Percentiles rank a stretch among this genome's conserved stretches.
These are phyloP conservation scores for Scalesia atractyloides DNA, from an alignment of 129 eudicot species.

Conservation along the genomic window DNA sequence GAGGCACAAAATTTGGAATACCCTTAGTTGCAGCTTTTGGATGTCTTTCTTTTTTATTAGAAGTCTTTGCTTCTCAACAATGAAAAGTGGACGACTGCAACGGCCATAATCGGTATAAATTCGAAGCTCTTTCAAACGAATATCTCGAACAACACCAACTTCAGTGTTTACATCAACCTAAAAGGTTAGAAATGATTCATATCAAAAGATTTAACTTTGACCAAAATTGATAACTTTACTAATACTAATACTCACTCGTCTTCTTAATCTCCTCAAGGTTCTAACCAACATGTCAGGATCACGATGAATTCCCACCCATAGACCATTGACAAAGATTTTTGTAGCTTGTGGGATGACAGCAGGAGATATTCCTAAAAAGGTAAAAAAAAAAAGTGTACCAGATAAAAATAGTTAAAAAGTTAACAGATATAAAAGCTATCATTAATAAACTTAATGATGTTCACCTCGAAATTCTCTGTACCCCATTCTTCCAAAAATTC, in stretches of 20 bases:
- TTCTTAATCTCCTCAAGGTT: slow-evolving; percentile 69
- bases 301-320: slow-evolving; percentile 97
- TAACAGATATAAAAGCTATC: background rate
- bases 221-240: slow-evolving; percentile 2
- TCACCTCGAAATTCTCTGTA: background rate
- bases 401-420: background rate
- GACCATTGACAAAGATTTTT: slow-evolving; percentile 88
- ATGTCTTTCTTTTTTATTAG: slow-evolving; percentile 70
- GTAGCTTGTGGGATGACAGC: slow-evolving; percentile 86
- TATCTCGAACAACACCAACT: slow-evolving; percentile 95
- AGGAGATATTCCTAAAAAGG: slow-evolving; percentile 67
- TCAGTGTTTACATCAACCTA: slow-evolving; percentile 93
- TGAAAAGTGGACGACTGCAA: slow-evolving; percentile 95
- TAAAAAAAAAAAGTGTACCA: background rate
- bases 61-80: slow-evolving; percentile 94
- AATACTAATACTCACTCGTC: slow-evolving; percentile 54
- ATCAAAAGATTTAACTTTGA: background rate
- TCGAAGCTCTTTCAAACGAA: slow-evolving; percentile 83
- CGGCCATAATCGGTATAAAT: slow-evolving; percentile 96
- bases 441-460: background rate
- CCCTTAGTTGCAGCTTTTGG: slow-evolving; percentile 1
- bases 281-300: slow-evolving; percentile 91
- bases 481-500: slow-evolving; percentile 94
- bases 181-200: background rate
- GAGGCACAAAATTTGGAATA: too few relatives aligned